phyloP scores from a whole-genome alignment of 495 filamentous ascomycete species.

The Penicillium pulvis region DNA sequence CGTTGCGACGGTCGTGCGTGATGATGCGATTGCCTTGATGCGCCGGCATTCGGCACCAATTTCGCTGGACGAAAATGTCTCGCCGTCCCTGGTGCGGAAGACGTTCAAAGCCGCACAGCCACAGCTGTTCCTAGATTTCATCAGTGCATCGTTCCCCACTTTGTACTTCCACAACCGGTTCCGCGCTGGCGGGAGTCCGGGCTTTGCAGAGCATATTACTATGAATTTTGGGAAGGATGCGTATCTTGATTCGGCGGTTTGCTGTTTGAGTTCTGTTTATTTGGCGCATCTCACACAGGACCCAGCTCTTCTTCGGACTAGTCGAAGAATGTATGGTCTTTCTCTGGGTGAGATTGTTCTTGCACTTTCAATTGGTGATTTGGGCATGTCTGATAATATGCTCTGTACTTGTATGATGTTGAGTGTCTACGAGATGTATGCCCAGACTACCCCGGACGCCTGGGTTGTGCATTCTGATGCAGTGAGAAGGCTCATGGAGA shows the following conservation, averaged over 20 bases:
- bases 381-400: conserved; percentile 34
- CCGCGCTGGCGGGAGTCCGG: conserved; percentile 27
- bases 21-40: conserved; percentile 33
- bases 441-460: conserved; percentile 30
- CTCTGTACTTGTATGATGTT: conserved; percentile 37
- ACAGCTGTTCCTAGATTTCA: conserved; percentile 32
- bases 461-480: conserved; percentile 39
- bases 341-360: conserved; percentile 26
- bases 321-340: conserved; percentile 34
- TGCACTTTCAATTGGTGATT: conserved; percentile 25
- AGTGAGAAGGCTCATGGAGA: conserved; percentile 33
- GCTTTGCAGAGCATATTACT: conserved; percentile 29
- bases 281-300: conserved; percentile 31
- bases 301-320: conserved; percentile 22
- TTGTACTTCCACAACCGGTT: conserved; percentile 37
- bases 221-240: conserved; percentile 26
- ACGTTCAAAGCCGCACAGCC: conserved; percentile 26
- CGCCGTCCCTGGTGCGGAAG: conserved; percentile 30
- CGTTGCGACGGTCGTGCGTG: conserved; percentile 27
- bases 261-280: conserved; percentile 35
- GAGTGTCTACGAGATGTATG: conserved; percentile 42
- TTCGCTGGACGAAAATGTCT: conserved; percentile 23
- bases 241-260: conserved; percentile 33
- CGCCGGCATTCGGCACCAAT: conserved; percentile 20
- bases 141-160: conserved; percentile 35